Evolutionary conservation across 2,329 filamentous ascomycete species (phyloP), one percentile per base, ranked within the genome.

Genomic region (Alternaria tenuissima): DNA sequence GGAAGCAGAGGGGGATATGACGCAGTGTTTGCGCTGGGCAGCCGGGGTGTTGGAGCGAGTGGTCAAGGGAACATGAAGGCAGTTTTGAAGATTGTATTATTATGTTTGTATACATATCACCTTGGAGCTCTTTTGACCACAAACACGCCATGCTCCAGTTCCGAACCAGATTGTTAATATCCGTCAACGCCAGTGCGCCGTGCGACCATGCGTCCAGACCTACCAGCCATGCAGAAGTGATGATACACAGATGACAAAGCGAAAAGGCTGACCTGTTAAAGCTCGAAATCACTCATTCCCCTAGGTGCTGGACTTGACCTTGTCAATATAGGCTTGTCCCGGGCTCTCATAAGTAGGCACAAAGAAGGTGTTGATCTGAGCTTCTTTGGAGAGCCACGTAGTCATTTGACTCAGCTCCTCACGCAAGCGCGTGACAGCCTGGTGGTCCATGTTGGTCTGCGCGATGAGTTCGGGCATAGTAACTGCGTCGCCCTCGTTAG

Each of bases 381-480:
- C 68, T 48, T 79, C 75, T 69, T 90, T 91, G 60, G 89, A 87
- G 56, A 99, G 84, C 93, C 94, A 99, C 55, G 88, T 85, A 11
- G 90, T 92, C 79, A 99, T 89, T 79, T 93, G 94, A 68, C 88
- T 86, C 16, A 99, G 85, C 77, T 99, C 95, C 72, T 97, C 93
- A 12, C 93, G 90, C 26, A 98, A 87, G 47, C 93, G 91, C 63
- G 90, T 91, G 42, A 97, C 92, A 3, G 93, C 94, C 77, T 96
- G 93, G 54, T 90, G 85, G 74, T 98, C 95, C 93, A 99, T 97
- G 80, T 98, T 98, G 53, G 95, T 99, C 78, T 99, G 95, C 4
- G 94, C 94, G 63, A 98, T 89, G 41, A 98, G 88, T 76, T 99
- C 95, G 0, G 95, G 94, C 69, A 98, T 88, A 1, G 91, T 91